Evolutionary conservation across 305 asterid genomes (phyloP).

Genomic region (Coffea humblotiana): DNA sequence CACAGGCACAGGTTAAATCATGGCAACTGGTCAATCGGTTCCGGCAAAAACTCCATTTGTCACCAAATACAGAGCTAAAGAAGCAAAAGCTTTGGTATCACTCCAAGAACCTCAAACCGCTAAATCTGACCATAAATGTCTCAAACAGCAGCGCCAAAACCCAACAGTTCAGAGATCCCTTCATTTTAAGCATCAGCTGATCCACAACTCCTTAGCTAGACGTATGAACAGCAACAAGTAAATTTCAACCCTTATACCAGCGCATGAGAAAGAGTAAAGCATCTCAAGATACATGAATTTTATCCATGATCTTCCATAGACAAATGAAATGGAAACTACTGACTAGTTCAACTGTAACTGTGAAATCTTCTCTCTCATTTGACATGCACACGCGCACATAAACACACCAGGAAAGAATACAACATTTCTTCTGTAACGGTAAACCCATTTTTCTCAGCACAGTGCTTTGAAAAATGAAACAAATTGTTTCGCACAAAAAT

Average conservation of each 20-base stretch:
- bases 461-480: not conserved
- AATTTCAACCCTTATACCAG: not conserved
- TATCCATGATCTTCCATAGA: not conserved
- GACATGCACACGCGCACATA: not conserved
- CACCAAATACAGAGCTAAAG: not conserved
- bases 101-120: not conserved
- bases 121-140: not conserved
- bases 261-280: not conserved
- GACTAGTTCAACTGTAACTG: not conserved
- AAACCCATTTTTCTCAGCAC: not conserved
- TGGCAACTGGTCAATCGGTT: not conserved
- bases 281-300: not conserved
- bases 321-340: not conserved
- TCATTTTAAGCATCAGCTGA: not conserved
- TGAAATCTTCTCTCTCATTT: not conserved
- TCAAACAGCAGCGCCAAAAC: not conserved
- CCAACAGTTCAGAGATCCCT: not conserved
- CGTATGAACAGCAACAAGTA: no score
- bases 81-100: not conserved
- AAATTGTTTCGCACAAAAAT: not conserved
- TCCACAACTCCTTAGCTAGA: no score
- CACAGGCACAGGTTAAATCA: not conserved
- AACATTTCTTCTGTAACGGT: not conserved
- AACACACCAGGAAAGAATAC: not conserved
- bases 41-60: not conserved